Percentiles rank a stretch among this genome's conserved stretches.
Evolutionary conservation across 345 rosid species (phyloP).

Genomic region (Leavenworthia alabamica): DNA sequence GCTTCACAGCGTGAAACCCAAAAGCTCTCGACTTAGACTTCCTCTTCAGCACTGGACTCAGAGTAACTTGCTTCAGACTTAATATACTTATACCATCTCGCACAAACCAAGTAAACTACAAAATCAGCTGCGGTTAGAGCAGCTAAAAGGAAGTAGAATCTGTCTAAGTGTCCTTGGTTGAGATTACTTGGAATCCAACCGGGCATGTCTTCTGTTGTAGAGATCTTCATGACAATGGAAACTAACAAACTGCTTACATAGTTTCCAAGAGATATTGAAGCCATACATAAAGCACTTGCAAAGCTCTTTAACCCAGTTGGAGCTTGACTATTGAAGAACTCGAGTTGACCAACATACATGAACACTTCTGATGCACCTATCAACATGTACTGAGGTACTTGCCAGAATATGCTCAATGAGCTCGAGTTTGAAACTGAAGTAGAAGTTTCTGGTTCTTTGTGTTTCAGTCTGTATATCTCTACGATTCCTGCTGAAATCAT

Average conservation of each 20-base stretch:
- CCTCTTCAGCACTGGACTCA: constrained; percentile 12
- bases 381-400: constrained; percentile 80
- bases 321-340: constrained; percentile 89
- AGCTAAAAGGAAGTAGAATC: constrained; percentile 88
- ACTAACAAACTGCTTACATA: constrained; percentile 87
- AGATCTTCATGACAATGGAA: constrained; percentile 69
- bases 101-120: constrained; percentile 48
- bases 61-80: constrained; percentile 46
- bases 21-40: constrained; percentile 18
- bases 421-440: constrained; percentile 43
- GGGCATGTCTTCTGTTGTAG: constrained; percentile 55
- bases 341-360: constrained; percentile 94
- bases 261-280: constrained; percentile 89
- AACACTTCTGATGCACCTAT: constrained; percentile 98
- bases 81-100: constrained; percentile 69
- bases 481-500: constrained; percentile 79
- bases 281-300: constrained; percentile 96
- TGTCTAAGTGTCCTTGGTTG: constrained; percentile 79
- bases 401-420: constrained; percentile 89
- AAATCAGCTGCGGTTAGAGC: constrained; percentile 66
- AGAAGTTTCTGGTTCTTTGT: constrained; percentile 38
- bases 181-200: constrained; percentile 96
- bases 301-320: constrained; percentile 91
- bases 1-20: constrained; percentile 24
- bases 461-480: constrained; percentile 54